Base-by-base conservation (phyloP, 768 basidiomycete genomes). In the Serpula lacrymans region DNA sequence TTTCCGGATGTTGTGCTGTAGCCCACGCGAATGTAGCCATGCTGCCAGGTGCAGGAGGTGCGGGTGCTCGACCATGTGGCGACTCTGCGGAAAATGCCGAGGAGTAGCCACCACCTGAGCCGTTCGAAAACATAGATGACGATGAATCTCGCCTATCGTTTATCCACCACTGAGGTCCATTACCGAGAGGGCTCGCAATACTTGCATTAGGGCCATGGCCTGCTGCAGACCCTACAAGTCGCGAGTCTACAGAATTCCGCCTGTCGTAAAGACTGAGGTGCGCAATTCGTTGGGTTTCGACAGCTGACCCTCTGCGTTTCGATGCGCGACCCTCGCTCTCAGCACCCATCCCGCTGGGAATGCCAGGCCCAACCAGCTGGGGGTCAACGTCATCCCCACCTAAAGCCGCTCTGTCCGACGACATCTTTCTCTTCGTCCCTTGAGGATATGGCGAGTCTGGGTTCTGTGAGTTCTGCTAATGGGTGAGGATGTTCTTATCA, bases 381-480 rank as follows among this genome's bases (percentile, higher is more conserved):
- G 79, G 64, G 53, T 87, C 86, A 35, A 75, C 63, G 50, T 86
- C 85, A 50, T 82, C 81, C 34, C 71, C 71, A 22, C 74, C 66
- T 16, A 76, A 66, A 18, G 59, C 60, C 37, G 65, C 65, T 41
- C 77, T 72, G 69, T 87, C 86, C 48, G 72, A 68, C 17, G 88
- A 88, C 71, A 88, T 82, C 67, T 92, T 92, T 50, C 89, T 77
- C 61, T 91, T 91, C 43, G 78, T 81, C 38, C 87, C 86, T 53
- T 80, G 79, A 1, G 69, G 60, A 8, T 65, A 55, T 16, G 69
- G 65, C 25, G 68, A 62, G 49, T 71, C 69, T 37, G 67, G 62
- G 30, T 73, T 67, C 36, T 69, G n/a, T n/a, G 60, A 62, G 23
- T 51, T 64, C 60, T 62, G 48, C 37, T 31, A 22, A 51, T 24